Percentiles rank a stretch among this genome's conserved stretches.
phyloP scores from a whole-genome alignment of 129 eudicot species.

The Flaveria sonorensis region DNA sequence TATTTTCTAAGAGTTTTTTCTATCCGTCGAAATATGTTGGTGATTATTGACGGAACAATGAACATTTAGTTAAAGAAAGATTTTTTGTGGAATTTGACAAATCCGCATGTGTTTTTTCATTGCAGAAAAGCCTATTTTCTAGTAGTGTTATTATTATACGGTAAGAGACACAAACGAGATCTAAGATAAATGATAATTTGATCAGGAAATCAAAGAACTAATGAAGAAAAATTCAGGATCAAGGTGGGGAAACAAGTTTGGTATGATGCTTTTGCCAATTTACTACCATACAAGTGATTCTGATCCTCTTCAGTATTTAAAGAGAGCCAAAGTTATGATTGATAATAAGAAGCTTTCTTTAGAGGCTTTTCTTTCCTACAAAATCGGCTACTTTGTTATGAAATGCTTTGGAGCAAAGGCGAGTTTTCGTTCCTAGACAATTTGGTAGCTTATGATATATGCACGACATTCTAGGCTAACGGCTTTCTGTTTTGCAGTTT shows the following conservation, averaged over 20 bases:
- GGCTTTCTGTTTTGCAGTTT: conserved; percentile 37
- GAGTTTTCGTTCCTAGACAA: background rate
- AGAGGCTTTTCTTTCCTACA: conserved; percentile 65
- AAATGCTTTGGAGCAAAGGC: conserved; percentile 69
- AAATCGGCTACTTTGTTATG: conserved; percentile 43
- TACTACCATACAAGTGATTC: conserved; percentile 47
- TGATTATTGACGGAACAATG: no score
- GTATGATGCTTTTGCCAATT: conserved; percentile 66
- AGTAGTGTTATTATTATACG: background rate
- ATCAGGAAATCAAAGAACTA: conserved; percentile 60
- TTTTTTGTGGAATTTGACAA: no score
- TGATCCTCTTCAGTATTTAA: conserved; percentile 61
- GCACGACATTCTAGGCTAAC: background rate
- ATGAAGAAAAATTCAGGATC: conserved; percentile 45
- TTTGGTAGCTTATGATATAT: background rate
- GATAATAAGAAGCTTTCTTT: conserved; percentile 78
- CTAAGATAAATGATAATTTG: background rate
- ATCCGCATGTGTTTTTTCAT: no score
- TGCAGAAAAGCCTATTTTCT: no score
- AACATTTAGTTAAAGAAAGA: no score
- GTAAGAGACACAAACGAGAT: background rate
- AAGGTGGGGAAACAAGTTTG: conserved; percentile 82
- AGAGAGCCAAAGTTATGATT: conserved; percentile 66
- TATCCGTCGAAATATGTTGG: no score
- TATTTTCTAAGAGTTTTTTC: no score